phyloP scores from a whole-genome alignment of 2,329 filamentous ascomycete genomes.

The Cyanodermella asteris region DNA sequence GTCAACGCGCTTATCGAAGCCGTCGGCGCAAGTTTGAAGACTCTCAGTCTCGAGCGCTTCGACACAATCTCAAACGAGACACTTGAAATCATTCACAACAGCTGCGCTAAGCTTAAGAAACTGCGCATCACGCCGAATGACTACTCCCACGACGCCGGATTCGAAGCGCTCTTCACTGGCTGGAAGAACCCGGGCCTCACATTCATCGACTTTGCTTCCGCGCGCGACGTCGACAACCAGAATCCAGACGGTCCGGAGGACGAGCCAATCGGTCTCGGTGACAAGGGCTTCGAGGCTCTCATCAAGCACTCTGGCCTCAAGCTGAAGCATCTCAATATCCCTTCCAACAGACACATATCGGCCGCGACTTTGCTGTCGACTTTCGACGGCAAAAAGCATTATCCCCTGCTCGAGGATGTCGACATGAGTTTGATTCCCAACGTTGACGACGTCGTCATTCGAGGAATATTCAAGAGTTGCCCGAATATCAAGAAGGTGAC shows the following conservation, averaged over 20 bases:
- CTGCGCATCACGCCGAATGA: constrained; percentile 64
- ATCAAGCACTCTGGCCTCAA: constrained; percentile 60
- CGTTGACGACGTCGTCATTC: constrained; percentile 23
- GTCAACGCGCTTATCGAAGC: constrained; percentile 39
- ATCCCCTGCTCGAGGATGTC: constrained; percentile 46
- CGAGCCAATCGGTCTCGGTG: constrained; percentile 46
- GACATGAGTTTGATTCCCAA: constrained; percentile 47
- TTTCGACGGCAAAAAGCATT: constrained; percentile 40
- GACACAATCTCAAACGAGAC: constrained; percentile 44
- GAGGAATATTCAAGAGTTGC: constrained; percentile 23
- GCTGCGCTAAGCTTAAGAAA: constrained; percentile 48
- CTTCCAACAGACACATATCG: constrained; percentile 65
- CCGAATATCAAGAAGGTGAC: constrained; percentile 30
- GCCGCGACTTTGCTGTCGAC: constrained; percentile 49
- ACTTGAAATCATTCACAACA: constrained; percentile 45
- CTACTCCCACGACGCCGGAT: constrained; percentile 51
- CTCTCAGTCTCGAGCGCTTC: constrained; percentile 55
- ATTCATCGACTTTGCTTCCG: constrained; percentile 54
- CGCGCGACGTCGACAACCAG: constrained; percentile 52
- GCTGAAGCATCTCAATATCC: constrained; percentile 50
- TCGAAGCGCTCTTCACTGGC: constrained; percentile 46
- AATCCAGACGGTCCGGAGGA: constrained; percentile 41
- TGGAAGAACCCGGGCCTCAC: constrained; percentile 55
- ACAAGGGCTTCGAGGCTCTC: constrained; percentile 52
- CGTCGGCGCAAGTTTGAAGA: constrained; percentile 46